Evolutionary conservation across 164 flowering plant species (phyloP).

Genomic region (Kalanchoe fedtschenkoi): DNA sequence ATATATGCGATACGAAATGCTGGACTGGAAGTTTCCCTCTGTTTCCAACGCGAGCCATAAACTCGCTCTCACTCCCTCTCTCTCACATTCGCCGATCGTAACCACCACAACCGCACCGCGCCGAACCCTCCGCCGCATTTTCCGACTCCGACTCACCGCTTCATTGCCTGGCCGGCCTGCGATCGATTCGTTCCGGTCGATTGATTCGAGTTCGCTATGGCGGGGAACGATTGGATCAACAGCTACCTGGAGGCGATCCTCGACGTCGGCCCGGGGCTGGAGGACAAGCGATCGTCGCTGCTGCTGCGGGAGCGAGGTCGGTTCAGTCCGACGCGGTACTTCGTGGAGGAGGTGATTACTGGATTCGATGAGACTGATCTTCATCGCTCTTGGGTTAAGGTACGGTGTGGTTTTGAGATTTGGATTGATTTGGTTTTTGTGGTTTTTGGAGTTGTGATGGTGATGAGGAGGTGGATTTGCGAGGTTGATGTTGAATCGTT

Average conservation of each 20-base stretch:
- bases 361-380: constrained; percentile 95
- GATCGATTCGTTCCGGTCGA: no score
- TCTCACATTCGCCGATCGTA: not conserved
- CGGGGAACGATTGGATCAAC: constrained; percentile 96
- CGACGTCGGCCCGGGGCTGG: constrained; percentile 52
- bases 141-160: not conserved
- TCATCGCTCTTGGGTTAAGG: constrained; percentile 85
- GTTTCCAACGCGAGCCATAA: not conserved
- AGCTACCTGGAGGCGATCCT: constrained; percentile 93
- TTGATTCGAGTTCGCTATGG: no score
- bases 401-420: constrained; percentile 10
- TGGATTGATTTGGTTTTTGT: not conserved
- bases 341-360: constrained; percentile 90
- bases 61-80: not conserved
- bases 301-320: constrained; percentile 73
- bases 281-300: constrained; percentile 27
- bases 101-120: not conserved
- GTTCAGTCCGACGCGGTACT: constrained; percentile 86
- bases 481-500: not conserved
- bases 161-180: no score
- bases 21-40: constrained; percentile 4
- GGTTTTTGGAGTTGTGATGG: not conserved
- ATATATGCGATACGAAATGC: not conserved
- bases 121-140: not conserved
- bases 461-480: no score